These are phyloP conservation scores for Penicillium sp. DNA, from an alignment of 2,329 filamentous ascomycete genomes.

Conservation along the genomic window DNA sequence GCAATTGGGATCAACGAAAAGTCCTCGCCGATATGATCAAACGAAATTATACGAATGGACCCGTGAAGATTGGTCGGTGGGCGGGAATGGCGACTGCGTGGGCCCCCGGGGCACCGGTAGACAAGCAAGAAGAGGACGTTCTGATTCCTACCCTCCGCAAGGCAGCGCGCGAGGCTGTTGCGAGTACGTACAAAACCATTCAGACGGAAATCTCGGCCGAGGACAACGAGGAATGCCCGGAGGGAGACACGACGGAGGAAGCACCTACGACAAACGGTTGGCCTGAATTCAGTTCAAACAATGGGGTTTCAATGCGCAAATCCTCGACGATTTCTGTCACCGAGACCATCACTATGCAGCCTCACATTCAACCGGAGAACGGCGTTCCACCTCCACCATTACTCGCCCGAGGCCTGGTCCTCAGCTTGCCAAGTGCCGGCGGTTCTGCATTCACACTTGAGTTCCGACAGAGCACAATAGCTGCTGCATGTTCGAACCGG, in stretches of 20 bases:
- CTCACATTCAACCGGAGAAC: constrained; percentile 23
- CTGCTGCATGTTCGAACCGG: constrained; percentile 39
- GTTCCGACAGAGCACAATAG: constrained; percentile 36
- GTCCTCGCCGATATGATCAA: constrained; percentile 35
- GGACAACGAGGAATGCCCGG: constrained; percentile 19
- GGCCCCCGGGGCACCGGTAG: constrained; percentile 35
- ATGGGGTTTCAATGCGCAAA: constrained; percentile 33
- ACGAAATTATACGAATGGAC: constrained; percentile 41
- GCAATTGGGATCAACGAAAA: constrained; percentile 32
- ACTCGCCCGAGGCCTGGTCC: constrained; percentile 36
- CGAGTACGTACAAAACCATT: constrained; percentile 39
- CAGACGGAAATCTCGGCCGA: constrained; percentile 42
- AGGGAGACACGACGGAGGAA: constrained; percentile 9
- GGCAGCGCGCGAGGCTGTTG: constrained; percentile 43
- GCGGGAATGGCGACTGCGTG: constrained; percentile 40
- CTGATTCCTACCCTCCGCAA: constrained; percentile 43
- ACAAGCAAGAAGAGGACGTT: constrained; percentile 41
- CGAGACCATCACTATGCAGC: constrained; percentile 38
- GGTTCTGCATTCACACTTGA: constrained; percentile 33
- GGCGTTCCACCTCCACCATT: constrained; percentile 34
- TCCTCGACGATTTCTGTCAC: constrained; percentile 44
- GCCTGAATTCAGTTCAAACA: constrained; percentile 26
- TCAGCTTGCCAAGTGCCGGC: constrained; percentile 35
- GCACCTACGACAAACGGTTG: constrained; percentile 16
- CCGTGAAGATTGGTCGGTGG: constrained; percentile 40